Base-by-base conservation (phyloP, 2,329 filamentous ascomycete species). In the Rhynchosporium secalis region DNA sequence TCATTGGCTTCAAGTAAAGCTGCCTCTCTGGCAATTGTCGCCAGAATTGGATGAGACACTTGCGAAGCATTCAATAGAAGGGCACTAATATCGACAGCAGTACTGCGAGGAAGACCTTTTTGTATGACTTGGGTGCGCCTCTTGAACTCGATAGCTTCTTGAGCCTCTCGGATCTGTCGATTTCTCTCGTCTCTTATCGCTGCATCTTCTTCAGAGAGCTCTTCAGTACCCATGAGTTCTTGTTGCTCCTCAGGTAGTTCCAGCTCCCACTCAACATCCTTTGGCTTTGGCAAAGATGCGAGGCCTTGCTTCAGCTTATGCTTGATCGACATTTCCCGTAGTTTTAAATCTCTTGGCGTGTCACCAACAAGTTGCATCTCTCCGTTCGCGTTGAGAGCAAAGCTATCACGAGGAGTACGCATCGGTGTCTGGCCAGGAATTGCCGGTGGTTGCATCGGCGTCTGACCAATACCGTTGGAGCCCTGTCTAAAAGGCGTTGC, bases 41-140 rank as follows among this genome's bases (percentile, higher is more conserved):
- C 80, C 70, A 89, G 81, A n/a, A 87, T 81, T 0, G 87, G 83
- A 70, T 93, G 86, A 2, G 80, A 72, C 4, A 88, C 77, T 12
- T 81, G 76, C 2, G 83, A 81, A 0, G 89, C 89, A 38, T 80
- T 81, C 66, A 86, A 83, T 57, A 92, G 73, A 67, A 98, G 78
- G 0, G 81, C 80, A 56, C 87, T 79, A 28, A 95, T 76, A 74
- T 98, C 88, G 13, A 98, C 80, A 2, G 82, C 77, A 1, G 82
- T 81, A 1, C 95, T 92, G 49, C 94, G 84, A 7, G 95, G 95
- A 12, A 99, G 79, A 3, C 84, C 85, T 69, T 84, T 87, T 76
- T 98, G 94, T 76, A 97, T 87, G n/a, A 96, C 93, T 72, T 96
- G 92, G 1, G 91, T 96, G 70, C 95, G 88, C 56, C 93, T 84